Conservation (phyloP, 176 grass and related monocot genomes). For the Ensete ventricosum region DNA sequence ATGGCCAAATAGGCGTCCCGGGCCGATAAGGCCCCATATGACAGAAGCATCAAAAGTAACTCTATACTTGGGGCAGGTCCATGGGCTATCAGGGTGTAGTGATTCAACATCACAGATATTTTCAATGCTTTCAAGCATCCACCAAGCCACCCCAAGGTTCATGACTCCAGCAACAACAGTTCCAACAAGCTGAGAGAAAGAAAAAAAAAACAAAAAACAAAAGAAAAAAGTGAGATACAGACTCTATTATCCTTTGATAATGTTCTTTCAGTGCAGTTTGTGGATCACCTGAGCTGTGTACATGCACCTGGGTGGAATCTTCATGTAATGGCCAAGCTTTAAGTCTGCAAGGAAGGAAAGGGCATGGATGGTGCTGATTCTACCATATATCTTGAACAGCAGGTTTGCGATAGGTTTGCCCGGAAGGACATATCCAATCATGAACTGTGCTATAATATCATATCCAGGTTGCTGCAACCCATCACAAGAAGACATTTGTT, state of each 20-base stretch:
- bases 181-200: constrained; percentile 61
- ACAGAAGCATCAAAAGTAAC: constrained; percentile 95
- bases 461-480: constrained; percentile 80
- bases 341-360: constrained; percentile 96
- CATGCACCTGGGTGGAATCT: constrained; percentile 98
- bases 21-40: constrained; percentile 97
- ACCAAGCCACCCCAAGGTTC: constrained; percentile 95
- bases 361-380: constrained; percentile 97
- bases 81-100: constrained; percentile 88
- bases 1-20: constrained; percentile 54
- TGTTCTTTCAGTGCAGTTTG: neutral
- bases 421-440: constrained; percentile 88
- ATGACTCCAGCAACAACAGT: constrained; percentile 83
- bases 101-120: constrained; percentile 95
- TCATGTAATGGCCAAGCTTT: constrained; percentile 99
- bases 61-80: constrained; percentile 97
- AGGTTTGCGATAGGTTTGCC: constrained; percentile 97
- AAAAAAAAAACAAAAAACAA: too few relatives aligned
- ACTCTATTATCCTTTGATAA: neutral
- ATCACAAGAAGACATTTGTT: neutral
- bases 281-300: constrained; percentile 69
- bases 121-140: constrained; percentile 91
- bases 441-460: constrained; percentile 98
- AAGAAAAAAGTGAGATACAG: neutral
- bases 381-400: constrained; percentile 97